These are phyloP conservation scores for Ustilago curta DNA, from an alignment of 1,284 basidiomycete species.

Conservation along the genomic window DNA sequence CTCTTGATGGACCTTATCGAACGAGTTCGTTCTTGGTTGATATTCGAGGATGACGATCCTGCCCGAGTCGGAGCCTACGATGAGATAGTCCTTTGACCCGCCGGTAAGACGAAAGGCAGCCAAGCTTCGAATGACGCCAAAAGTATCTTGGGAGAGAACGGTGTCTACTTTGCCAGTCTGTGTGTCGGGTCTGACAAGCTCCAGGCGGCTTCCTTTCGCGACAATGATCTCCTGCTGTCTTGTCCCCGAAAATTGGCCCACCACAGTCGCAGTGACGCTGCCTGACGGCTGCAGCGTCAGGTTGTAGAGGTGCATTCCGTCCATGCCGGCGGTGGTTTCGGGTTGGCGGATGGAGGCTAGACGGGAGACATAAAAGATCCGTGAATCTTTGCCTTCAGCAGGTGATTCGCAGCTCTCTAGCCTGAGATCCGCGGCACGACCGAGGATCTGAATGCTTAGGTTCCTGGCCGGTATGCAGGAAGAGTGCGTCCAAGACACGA, in stretches of 20 bases:
- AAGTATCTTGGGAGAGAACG: conserved; percentile 58
- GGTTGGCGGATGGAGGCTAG: neutral
- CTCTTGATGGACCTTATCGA: conserved; percentile 65
- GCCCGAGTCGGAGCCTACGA: conserved; percentile 67
- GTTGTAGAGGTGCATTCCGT: conserved; percentile 67
- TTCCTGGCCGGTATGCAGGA: neutral
- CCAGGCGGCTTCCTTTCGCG: conserved; percentile 58
- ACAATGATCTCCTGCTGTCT: conserved; percentile 67
- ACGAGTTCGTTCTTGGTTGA: conserved; percentile 52
- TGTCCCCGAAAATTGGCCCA: conserved; percentile 67
- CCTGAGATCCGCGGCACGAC: neutral
- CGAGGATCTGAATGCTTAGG: too few species aligned
- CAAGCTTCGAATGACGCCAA: conserved; percentile 65
- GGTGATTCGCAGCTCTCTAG: neutral
- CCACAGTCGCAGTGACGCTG: conserved; percentile 61
- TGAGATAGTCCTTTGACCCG: conserved; percentile 64
- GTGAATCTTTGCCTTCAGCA: neutral
- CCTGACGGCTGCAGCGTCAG: conserved; percentile 62
- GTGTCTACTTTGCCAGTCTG: conserved; percentile 55
- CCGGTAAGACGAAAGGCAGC: conserved; percentile 64
- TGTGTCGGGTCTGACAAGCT: conserved; percentile 63
- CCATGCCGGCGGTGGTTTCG: conserved; percentile 10
- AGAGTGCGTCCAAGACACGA: neutral
- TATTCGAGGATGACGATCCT: conserved; percentile 67
- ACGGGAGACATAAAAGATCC: neutral